Evolutionary conservation across 495 filamentous ascomycete species (phyloP).

Genomic region (Annulohypoxylon nitens): DNA sequence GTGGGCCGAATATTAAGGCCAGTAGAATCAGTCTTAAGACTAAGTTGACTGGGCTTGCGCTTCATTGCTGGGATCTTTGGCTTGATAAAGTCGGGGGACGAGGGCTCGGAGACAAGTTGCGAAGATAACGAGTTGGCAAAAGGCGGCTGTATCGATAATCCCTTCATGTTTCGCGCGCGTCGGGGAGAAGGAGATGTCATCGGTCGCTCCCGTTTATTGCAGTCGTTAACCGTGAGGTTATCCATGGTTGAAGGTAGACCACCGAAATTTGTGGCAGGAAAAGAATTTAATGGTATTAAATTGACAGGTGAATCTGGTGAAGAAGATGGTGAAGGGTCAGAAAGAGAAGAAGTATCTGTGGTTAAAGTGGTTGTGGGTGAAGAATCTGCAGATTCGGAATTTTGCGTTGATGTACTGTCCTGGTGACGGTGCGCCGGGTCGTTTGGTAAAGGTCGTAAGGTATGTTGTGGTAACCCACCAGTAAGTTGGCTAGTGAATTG

Average conservation of each 20-base stretch:
- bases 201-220: slow-evolving; percentile 58
- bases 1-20: slow-evolving; percentile 58
- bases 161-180: slow-evolving; percentile 91
- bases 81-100: slow-evolving; percentile 85
- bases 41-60: slow-evolving; percentile 83
- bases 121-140: slow-evolving; percentile 60
- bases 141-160: slow-evolving; percentile 87
- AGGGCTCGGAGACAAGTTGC: slow-evolving; percentile 74
- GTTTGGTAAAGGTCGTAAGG: slow-evolving; percentile 53
- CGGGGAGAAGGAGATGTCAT: slow-evolving; percentile 79
- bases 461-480: slow-evolving; percentile 46
- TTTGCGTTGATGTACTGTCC: slow-evolving; percentile 80
- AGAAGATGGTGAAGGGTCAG: slow-evolving; percentile 91
- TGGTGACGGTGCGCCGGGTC: slow-evolving; percentile 67
- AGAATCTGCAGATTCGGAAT: slow-evolving; percentile 89
- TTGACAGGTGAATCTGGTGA: slow-evolving; percentile 89
- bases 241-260: slow-evolving; percentile 60
- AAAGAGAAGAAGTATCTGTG: slow-evolving; percentile 85
- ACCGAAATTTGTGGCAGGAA: slow-evolving; percentile 62
- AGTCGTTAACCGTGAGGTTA: slow-evolving; percentile 57
- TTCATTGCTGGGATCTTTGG: slow-evolving; percentile 74
- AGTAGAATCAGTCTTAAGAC: slow-evolving; percentile 70
- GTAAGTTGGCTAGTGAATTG: slow-evolving; percentile 28
- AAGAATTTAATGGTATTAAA: slow-evolving; percentile 68
- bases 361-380: slow-evolving; percentile 95